Base-by-base conservation (phyloP, 257 asterid genomes). In the Nemophila menziesii region DNA sequence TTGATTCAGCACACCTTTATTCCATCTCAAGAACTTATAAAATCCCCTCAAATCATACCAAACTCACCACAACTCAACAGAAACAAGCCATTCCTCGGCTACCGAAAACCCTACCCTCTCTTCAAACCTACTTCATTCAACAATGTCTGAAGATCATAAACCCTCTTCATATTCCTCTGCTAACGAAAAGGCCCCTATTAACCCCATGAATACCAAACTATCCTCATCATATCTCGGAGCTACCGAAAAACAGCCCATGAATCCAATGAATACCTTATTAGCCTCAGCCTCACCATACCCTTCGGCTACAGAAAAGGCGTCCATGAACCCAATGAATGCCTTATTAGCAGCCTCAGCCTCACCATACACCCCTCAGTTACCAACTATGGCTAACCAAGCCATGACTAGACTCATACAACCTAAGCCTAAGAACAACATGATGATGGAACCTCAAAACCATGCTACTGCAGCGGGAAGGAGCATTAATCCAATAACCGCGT, bases 1-100 rank as follows among this genome's bases (percentile, higher is more conserved):
- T 53, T 33, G 74, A 70, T 81, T 66, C 87, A 59, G 20, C 29
- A 27, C 45, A 23, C 56, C 73, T 71, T 80, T 71, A 71, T 49
- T 63, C 80, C 62, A 46, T 48, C 49, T 19, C 5, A 50, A 14
- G n/a, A 34, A 51, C 51, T 72, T 75, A 72, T 78, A 67, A 62
- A 75, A 63, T 15, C 29, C 52, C 59, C 33, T 3, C 11, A 15
- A 15, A 21, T 22, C 43, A 64, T 44, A 49, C 49, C 50, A 48
- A 41, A 27, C 15, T 33, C 44, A 26, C 27, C 21, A 16, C 50
- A 19, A 13, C 51, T 51, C 42, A 54, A 5, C 62, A 60, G 1
- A 3, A 29, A 5, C 36, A 2, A 2, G 2, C 36, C 1, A 3
- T 29, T 20, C 13, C 20, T 2, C 33, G 18, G 40, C 47, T 33